phyloP scores from a whole-genome alignment of 805 yeast genomes.

The Candida loeiensis region DNA sequence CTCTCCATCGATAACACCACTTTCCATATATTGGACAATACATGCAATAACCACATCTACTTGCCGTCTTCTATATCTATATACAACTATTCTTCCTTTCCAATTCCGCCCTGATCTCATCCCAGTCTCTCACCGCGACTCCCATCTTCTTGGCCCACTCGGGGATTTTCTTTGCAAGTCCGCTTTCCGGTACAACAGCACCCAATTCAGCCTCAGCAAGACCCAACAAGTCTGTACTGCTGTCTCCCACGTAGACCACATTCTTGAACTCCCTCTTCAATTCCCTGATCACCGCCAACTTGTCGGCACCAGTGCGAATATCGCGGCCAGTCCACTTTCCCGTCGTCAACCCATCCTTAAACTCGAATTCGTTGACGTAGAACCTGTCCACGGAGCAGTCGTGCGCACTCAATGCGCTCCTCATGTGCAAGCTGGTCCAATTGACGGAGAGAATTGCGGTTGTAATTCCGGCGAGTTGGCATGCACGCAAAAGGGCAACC shows the following conservation, averaged over 20 bases:
- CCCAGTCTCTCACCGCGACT: conserved; percentile 11
- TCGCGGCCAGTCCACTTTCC: conserved; percentile 24
- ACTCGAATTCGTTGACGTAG: conserved; percentile 50
- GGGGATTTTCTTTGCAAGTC: conserved; percentile 1
- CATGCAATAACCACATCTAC: too few relatives aligned
- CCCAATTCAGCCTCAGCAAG: conserved; percentile 47
- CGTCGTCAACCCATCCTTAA: conserved; percentile 26
- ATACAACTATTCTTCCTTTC: too few relatives aligned
- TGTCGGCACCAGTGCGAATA: conserved; percentile 55
- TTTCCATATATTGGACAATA: too few relatives aligned
- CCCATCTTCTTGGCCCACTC: conserved; percentile 3
- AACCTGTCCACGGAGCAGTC: conserved; percentile 17
- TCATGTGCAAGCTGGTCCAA: conserved; percentile 55
- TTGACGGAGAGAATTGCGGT: conserved; percentile 53
- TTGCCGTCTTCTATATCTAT: too few relatives aligned
- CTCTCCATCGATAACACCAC: too few relatives aligned
- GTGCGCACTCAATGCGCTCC: conserved; percentile 22
- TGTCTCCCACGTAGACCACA: conserved; percentile 56
- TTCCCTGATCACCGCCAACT: conserved; percentile 24
- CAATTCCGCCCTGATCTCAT: too few relatives aligned
- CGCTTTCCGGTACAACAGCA: conserved; percentile 31
- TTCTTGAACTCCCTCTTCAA: conserved; percentile 14
- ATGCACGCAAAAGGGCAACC: conserved; percentile 24
- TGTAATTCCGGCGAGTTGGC: conserved; percentile 26
- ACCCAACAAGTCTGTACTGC: conserved; percentile 55